Base-by-base conservation (phyloP, 2,329 filamentous ascomycete genomes). In the Graphilbum ipis-grandicollis region DNA sequence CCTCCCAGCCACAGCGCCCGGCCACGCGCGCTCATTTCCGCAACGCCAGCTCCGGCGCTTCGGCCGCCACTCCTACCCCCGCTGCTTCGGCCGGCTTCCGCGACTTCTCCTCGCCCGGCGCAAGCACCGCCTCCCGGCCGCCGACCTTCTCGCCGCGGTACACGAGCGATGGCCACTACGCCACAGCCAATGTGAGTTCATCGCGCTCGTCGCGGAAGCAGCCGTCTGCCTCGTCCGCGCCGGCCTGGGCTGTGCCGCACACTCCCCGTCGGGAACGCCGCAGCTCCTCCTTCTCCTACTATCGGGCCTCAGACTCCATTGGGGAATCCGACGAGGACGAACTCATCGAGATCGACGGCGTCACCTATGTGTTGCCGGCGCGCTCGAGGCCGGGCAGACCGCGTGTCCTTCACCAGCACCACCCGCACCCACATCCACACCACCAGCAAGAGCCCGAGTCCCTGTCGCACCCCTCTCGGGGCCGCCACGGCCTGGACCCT, bases 241-340 rank as follows among this genome's bases (percentile, higher is more conserved):
- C n/a, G 5, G n/a, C 29, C n/a, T 18, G 29, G 29, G 14, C 29
- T 46, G 57, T 55, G 51, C 56, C 57, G 52, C 56, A 48, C 47
- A 51, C 55, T 50, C 59, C 56, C 50, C 59, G 56, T 58, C 63
- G 59, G 56, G 65, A 70, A 19, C 66, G 67, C 50, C 66, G 65
- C 52, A 59, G 56, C 57, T 71, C 41, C 14, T 44, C 68, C 46
- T 67, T 63, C 57, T 63, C 65, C 58, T 65, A 68, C 60, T 63
- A 66, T 60, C 68, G 66, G 62, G 55, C 66, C 62, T 65, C 67
- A 52, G 64, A 65, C 47, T 60, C 60, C 43, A 62, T 66, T 64
- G 68, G 68, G 62, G 69, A 72, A 57, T 73, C 69, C 58, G 69
- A 74, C 65, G 68, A 72, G 63, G 69, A 73, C 60, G 68, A 72